Conservation (phyloP, 2,329 filamentous ascomycete genomes). For the Aspergillus spinulosporus region DNA sequence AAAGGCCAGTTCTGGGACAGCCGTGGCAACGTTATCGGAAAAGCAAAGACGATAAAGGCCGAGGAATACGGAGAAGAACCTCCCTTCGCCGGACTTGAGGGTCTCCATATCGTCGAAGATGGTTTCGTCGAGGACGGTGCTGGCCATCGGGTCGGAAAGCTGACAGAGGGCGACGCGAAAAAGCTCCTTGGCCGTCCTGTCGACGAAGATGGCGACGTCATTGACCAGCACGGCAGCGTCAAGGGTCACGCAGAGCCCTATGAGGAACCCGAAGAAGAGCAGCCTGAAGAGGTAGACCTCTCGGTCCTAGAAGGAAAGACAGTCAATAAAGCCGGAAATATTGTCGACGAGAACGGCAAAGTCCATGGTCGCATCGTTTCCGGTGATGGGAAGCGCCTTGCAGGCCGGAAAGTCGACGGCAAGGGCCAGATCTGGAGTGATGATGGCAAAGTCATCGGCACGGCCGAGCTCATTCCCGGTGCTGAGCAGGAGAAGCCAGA, state of each 20-base stretch:
- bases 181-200: slow-evolving; percentile 70
- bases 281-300: slow-evolving; percentile 53
- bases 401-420: slow-evolving; percentile 63
- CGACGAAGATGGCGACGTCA: slow-evolving; percentile 78
- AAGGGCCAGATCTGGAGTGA: slow-evolving; percentile 66
- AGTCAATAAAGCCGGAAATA: slow-evolving; percentile 64
- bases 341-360: slow-evolving; percentile 60
- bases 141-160: slow-evolving; percentile 71
- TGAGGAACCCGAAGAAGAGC: slow-evolving; percentile 52
- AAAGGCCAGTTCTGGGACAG: slow-evolving; percentile 66
- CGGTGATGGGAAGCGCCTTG: slow-evolving; percentile 55
- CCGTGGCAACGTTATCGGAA: slow-evolving; percentile 63
- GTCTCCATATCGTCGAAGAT: slow-evolving; percentile 58
- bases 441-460: slow-evolving; percentile 61
- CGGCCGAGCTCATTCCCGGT: slow-evolving; percentile 58
- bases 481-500: slow-evolving; percentile 51
- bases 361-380: slow-evolving; percentile 60
- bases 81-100: slow-evolving; percentile 55
- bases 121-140: slow-evolving; percentile 71
- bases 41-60: slow-evolving; percentile 51
- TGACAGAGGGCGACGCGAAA: slow-evolving; percentile 71
- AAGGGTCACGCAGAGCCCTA: slow-evolving; percentile 61
- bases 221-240: slow-evolving; percentile 70
- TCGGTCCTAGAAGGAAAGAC: slow-evolving; percentile 61
- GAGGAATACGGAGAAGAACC: slow-evolving; percentile 43